phyloP scores from a whole-genome alignment of 1,139 yeast genomes.

The Arxiozyma slooffiae region DNA sequence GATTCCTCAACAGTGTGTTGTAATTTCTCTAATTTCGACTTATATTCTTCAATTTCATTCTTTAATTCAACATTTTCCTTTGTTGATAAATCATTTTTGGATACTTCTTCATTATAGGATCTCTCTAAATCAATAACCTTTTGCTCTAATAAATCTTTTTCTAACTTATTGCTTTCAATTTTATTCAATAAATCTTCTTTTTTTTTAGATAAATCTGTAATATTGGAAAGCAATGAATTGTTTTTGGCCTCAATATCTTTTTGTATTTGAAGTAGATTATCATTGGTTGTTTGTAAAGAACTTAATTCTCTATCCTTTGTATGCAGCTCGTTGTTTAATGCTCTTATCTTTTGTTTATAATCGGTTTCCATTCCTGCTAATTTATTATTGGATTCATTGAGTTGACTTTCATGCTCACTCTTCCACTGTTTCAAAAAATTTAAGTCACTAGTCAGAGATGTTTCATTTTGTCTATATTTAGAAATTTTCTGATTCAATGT shows the following conservation, averaged over 20 bases:
- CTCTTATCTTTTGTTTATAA: slow-evolving; percentile 20
- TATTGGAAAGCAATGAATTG: slow-evolving; percentile 42
- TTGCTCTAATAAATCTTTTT: background rate
- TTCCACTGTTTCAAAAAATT: background rate
- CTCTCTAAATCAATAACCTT: background rate
- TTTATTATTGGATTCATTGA: slow-evolving; percentile 26
- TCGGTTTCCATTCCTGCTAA: slow-evolving; percentile 12
- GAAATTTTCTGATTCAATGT: slow-evolving; percentile 10
- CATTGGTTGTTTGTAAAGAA: slow-evolving; percentile 19
- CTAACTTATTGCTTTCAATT: background rate
- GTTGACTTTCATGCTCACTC: background rate
- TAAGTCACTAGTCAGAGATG: background rate
- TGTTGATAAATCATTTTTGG: slow-evolving; percentile 34
- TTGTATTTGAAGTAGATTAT: slow-evolving; percentile 29
- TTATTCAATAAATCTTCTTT: slow-evolving; percentile 48
- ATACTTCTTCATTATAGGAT: slow-evolving; percentile 37
- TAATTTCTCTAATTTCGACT: slow-evolving; percentile 29
- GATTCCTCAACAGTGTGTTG: slow-evolving; percentile 28
- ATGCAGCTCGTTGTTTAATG: slow-evolving; percentile 16
- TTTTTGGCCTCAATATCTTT: slow-evolving; percentile 36
- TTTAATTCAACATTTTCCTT: slow-evolving; percentile 29
- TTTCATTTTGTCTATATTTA: slow-evolving; percentile 17
- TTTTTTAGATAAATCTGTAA: slow-evolving; percentile 46
- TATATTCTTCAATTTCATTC: slow-evolving; percentile 35
- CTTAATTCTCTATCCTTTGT: slow-evolving; percentile 8